A percentile compares a stretch with the other conserved stretches of the same genome.
These are phyloP conservation scores for Tuber indicum DNA, from an alignment of 495 filamentous ascomycete genomes.

Conservation along the genomic window DNA sequence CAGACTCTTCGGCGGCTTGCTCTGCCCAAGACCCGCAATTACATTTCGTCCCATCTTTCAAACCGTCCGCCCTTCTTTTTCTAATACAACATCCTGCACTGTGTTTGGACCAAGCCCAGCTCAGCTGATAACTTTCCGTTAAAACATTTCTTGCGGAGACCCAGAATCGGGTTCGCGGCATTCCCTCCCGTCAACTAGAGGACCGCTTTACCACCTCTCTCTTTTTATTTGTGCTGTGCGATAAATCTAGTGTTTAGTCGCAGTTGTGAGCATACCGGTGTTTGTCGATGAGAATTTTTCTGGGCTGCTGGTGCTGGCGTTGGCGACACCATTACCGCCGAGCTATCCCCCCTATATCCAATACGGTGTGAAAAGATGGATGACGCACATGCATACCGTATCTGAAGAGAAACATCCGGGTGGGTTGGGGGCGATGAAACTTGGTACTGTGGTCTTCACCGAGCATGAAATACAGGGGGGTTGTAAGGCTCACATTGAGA, in stretches of 20 bases:
- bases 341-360: neutral
- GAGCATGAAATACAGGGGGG: neutral
- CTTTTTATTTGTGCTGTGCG: slow-evolving; percentile 4
- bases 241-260: slow-evolving; percentile 9
- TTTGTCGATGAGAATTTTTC: neutral
- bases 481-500: neutral
- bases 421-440: neutral
- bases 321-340: neutral
- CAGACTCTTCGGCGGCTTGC: slow-evolving; percentile 22
- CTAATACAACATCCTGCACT: neutral
- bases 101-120: neutral
- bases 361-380: neutral
- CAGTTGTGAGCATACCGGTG: neutral
- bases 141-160: slow-evolving; percentile 6
- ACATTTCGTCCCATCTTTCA: slow-evolving; percentile 21
- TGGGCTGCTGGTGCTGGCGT: neutral
- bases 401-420: slow-evolving; percentile 2
- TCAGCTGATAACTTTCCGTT: neutral
- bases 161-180: slow-evolving; percentile 15
- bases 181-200: slow-evolving; percentile 11
- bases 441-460: neutral
- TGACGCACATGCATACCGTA: neutral
- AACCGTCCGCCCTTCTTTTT: slow-evolving; percentile 17
- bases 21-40: neutral
- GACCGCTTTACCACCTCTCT: slow-evolving; percentile 8